These are phyloP conservation scores for Phytophthora kernoviae DNA, from an alignment of 352 stramenopile species.

Conservation along the genomic window DNA sequence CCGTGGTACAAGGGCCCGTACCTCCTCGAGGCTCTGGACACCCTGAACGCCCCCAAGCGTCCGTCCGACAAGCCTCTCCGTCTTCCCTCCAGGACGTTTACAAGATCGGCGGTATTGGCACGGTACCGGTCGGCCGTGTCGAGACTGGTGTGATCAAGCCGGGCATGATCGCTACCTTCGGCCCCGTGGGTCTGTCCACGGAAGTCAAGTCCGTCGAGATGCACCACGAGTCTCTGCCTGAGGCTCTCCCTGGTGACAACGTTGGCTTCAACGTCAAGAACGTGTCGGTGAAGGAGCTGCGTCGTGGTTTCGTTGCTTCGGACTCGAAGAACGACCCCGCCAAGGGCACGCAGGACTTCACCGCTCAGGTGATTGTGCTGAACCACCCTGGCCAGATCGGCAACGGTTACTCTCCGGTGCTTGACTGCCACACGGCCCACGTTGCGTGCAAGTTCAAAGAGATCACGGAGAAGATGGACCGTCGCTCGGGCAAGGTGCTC, in stretches of 20 bases:
- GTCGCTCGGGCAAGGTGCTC: constrained; percentile 94
- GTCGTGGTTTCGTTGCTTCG: constrained; percentile 94
- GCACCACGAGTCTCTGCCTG: constrained; percentile 93
- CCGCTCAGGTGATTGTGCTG: constrained; percentile 96
- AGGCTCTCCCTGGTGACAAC: constrained; percentile 95
- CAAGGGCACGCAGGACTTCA: constrained; percentile 85
- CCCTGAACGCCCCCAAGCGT: constrained; percentile 91
- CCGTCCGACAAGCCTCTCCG: constrained; percentile 95
- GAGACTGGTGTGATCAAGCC: constrained; percentile 97
- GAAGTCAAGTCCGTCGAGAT: constrained; percentile 97
- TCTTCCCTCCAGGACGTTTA: constrained; percentile 97
- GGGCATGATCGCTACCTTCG: constrained; percentile 93
- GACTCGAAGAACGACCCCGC: constrained; percentile 94
- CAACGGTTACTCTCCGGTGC: constrained; percentile 94
- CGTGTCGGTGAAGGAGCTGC: constrained; percentile 94
- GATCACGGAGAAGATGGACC: constrained; percentile 97
- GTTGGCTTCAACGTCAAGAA: constrained; percentile 99
- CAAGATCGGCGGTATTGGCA: constrained; percentile 98
- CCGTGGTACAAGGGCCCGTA: constrained; percentile 95
- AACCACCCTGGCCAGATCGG: constrained; percentile 94
- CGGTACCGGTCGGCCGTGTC: constrained; percentile 95
- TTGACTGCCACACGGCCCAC: constrained; percentile 98
- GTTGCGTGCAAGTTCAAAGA: constrained; percentile 95
- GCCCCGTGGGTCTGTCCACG: constrained; percentile 87
- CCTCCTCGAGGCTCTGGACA: constrained; percentile 94